These are phyloP conservation scores for Thermothelomyces thermophilus DNA, from an alignment of 2,329 filamentous ascomycete species.

Conservation along the genomic window DNA sequence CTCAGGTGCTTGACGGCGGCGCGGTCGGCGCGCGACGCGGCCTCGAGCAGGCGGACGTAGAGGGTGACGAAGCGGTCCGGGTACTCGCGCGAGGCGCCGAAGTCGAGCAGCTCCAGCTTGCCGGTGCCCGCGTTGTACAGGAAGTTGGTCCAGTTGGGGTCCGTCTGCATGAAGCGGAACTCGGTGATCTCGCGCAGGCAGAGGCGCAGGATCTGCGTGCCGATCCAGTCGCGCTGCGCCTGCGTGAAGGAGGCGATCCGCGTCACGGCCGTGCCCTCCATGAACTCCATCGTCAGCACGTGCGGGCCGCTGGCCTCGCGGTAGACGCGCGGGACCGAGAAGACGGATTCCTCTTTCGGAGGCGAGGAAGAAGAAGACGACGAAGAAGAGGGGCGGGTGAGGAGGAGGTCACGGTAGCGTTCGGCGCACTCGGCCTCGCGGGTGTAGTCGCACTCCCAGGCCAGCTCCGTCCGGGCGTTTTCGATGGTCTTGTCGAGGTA, in stretches of 20 bases:
- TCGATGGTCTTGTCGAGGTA: slow-evolving; percentile 97
- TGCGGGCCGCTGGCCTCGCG: slow-evolving; percentile 74
- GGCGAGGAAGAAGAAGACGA: too few species aligned
- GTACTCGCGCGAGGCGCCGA: slow-evolving; percentile 85
- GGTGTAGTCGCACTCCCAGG: slow-evolving; percentile 94
- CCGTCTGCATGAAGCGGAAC: slow-evolving; percentile 98
- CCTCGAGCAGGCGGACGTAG: slow-evolving; percentile 74
- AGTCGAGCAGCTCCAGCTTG: slow-evolving; percentile 87
- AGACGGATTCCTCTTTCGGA: slow-evolving; percentile 55
- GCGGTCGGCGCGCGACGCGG: slow-evolving; percentile 67
- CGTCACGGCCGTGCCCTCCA: slow-evolving; percentile 81
- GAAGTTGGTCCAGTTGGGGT: slow-evolving; percentile 99
- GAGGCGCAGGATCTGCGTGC: slow-evolving; percentile 83
- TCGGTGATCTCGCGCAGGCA: slow-evolving; percentile 90
- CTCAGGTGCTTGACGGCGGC: slow-evolving; percentile 60
- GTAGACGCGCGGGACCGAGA: slow-evolving; percentile 73
- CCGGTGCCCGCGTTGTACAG: slow-evolving; percentile 69
- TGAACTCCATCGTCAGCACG: slow-evolving; percentile 88
- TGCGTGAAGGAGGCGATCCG: slow-evolving; percentile 67
- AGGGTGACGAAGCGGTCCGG: slow-evolving; percentile 70
- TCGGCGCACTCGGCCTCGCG: slow-evolving; percentile 77
- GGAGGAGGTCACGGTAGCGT: slow-evolving; percentile 70
- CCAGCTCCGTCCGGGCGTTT: slow-evolving; percentile 85
- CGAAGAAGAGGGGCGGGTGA: too few species aligned
- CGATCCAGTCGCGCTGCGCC: slow-evolving; percentile 88